These are phyloP conservation scores for Penicillium sp. DNA, from an alignment of 2,329 filamentous ascomycete species.

Conservation along the genomic window DNA sequence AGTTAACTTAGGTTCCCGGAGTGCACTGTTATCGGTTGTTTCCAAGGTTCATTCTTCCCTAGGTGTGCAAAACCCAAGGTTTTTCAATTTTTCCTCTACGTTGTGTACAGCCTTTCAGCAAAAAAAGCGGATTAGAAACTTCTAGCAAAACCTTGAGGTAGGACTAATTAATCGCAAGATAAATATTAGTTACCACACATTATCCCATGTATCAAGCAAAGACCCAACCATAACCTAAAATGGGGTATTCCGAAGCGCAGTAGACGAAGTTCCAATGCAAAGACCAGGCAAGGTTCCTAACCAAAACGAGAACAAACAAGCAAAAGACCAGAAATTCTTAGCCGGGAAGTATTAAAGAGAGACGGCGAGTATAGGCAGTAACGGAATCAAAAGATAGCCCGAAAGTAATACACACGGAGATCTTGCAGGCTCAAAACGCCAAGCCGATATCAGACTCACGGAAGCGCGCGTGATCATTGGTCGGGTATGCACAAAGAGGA, in stretches of 20 bases:
- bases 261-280: not conserved
- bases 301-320: not conserved
- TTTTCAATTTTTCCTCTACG: no score
- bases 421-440: constrained; percentile 28
- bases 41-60: no score
- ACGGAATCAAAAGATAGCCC: not conserved
- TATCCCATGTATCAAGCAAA: not conserved
- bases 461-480: constrained; percentile 16
- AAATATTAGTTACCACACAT: not conserved
- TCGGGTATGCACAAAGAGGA: constrained; percentile 3
- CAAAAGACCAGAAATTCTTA: no score
- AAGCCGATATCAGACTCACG: constrained; percentile 32
- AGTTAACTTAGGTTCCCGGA: no score
- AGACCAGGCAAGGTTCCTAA: not conserved
- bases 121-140: no score
- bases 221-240: not conserved
- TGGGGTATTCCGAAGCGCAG: constrained; percentile 4
- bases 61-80: no score
- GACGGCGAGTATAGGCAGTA: not conserved
- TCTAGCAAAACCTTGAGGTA: not conserved
- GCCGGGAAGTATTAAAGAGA: not conserved
- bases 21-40: no score
- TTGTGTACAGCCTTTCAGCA: no score
- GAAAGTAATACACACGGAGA: not conserved
- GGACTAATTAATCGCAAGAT: not conserved